These are phyloP conservation scores for Yamadazyma dendronema DNA, from an alignment of 1,139 yeast genomes.

Conservation along the genomic window DNA sequence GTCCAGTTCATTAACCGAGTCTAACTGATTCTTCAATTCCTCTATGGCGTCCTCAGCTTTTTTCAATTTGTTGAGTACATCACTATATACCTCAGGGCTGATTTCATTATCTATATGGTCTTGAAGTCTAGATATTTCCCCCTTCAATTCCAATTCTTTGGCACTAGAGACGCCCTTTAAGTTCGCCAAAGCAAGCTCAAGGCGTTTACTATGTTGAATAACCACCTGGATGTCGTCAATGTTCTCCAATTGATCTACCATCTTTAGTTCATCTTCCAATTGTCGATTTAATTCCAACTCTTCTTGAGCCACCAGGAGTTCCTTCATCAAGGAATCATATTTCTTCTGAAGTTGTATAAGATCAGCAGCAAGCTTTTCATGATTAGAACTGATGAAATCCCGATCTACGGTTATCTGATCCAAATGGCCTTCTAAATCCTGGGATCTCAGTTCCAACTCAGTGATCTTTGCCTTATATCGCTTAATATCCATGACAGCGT, in stretches of 20 bases:
- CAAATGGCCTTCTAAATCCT: constrained; percentile 33
- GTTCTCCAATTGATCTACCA: constrained; percentile 11
- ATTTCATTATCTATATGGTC: constrained; percentile 12
- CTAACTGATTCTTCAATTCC: constrained; percentile 45
- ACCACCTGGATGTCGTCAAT: constrained; percentile 21
- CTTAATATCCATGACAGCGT: constrained; percentile 28
- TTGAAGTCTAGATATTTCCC: constrained; percentile 14
- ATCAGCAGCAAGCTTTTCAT: constrained; percentile 27
- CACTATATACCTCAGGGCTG: constrained; percentile 8
- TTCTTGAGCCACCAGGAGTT: constrained; percentile 43
- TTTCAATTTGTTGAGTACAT: constrained; percentile 27
- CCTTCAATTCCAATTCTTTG: constrained; percentile 22
- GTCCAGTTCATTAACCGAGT: constrained; percentile 43
- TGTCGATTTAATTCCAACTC: constrained; percentile 45
- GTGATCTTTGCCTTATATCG: constrained; percentile 20
- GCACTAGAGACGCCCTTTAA: constrained; percentile 37
- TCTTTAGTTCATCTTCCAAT: constrained; percentile 34
- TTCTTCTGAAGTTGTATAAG: constrained; percentile 30
- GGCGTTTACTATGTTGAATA: constrained; percentile 28
- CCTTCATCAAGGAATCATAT: constrained; percentile 38
- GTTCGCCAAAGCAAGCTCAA: constrained; percentile 39
- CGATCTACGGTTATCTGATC: constrained; percentile 56
- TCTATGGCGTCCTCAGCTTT: constrained; percentile 41
- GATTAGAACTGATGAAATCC: constrained; percentile 46
- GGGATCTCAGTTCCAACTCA: constrained; percentile 15